Evolutionary conservation across 768 basidiomycete species (phyloP), one percentile per base, ranked within the genome.

Genomic region (Terana coerulea): DNA sequence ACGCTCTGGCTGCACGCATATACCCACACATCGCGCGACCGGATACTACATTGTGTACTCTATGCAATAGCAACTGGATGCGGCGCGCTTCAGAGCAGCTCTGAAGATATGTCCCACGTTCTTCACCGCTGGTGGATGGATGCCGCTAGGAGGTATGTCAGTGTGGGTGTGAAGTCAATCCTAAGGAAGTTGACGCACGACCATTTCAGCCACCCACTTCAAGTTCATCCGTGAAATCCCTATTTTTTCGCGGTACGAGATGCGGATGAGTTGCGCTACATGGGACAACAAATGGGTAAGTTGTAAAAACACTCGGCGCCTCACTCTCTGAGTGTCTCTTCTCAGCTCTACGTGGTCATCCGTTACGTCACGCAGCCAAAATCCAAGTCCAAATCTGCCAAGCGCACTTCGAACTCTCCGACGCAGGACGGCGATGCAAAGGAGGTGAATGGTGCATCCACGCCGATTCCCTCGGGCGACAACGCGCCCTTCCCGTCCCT

Each of bases 211-310:
- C 1, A 84, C 86, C 0, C 80, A 88, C 61, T 87, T 76, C 62
- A 71, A 77, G 55, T 90, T 86, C 64, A 67, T 88, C 37, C 77
- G 77, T 14, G 88, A 91, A 66, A 87, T 91, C 21, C 77, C 84
- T 1, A 79, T 84, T 47, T 66, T 86, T 6, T 61, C 74, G 8
- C 64, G 67, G 1, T 90, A 85, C 56, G 84, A 90, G 66, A 73
- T 89, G 9, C 72, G 81, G 34, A 61, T 78, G 10, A 71, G 64
- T 21, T 66, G 88, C 2, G 82, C 70, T 10, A 69, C 75, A 5
- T 91, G 88, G 88, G 87, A 88, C 47, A 68, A 82, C 29, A 91
- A 91, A 78, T 90, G 88, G 88, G 87, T 86, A 58, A 40, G 9
- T 12, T 50, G 41, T 17, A 8, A 33, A 9, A 19, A 6, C 29